Base-by-base conservation (phyloP, 805 yeast species). In the Kodamaea fukazawae region DNA sequence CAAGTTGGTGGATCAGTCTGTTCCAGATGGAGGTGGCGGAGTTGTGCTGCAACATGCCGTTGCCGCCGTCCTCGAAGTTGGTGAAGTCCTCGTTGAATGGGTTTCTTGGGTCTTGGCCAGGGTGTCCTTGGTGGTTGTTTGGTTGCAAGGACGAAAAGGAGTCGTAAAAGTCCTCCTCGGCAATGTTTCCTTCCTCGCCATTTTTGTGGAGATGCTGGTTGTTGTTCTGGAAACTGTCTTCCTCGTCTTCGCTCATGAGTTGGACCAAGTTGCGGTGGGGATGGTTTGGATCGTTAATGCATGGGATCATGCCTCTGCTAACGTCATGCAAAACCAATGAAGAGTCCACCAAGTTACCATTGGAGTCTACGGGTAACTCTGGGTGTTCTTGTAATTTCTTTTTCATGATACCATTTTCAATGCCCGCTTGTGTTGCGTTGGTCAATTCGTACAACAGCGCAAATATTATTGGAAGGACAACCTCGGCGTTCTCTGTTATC, bases 401-500 rank as follows among this genome's bases (percentile, higher is more conserved):
- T 41, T 65, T 65, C 55, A 67, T 56, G 23, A 52, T 40, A 4
- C 75, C 75, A 46, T 61, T 67, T 28, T 70, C 66, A 27, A 60
- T 48, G 8, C 71, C 71, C 10, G 72, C 72, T 47, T 69, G 75
- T 0, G 73, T 68, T 4, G 72, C 53, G 51, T 69, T 68, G 11
- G 95, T 82, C 46, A 90, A 73, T 61, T 90, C 96, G 61, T 88
- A 91, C 48, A 93, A 72, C 2, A 96, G 79, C 1, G 96, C 84
- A 63, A 88, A 93, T 27, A 93, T 79, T 33, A 93, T 89, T 20
- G 99, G 98, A 51, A 93, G 69, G 40, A 91, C 88, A 27, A 86
- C 90, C 53, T 89, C 96, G 7, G 95, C 90, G 60, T 86, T 86
- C 55, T 93, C 98, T 14, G 95, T 87, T 35, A 93, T 89, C 51